Evolutionary conservation across 2,329 filamentous ascomycete genomes (phyloP), one percentile per base, ranked within the genome.

Genomic region (Aspergillus luchuensis): DNA sequence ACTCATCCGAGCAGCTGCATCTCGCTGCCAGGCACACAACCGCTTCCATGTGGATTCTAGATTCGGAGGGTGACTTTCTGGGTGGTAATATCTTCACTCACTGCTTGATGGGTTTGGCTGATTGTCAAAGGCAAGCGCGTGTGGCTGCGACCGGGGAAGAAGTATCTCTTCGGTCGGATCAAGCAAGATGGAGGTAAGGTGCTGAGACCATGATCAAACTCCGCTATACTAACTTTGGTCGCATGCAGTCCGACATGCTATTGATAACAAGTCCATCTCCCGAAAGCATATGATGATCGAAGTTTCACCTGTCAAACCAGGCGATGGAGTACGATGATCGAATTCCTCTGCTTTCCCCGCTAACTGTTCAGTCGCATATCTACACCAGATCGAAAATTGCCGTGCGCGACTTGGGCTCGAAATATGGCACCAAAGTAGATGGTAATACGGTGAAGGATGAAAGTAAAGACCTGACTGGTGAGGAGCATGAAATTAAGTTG

Each of bases 91-190:
- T 84, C 82, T 79, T 69, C 65, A 71, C 63, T 48, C 6, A 10
- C 4, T 28, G 30, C 5, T 11, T 7, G 25, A 3, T 5, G 25
- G 33, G n/a, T 8, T 21, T 30, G 28, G 53, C 64, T 67, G 63
- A 67, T 58, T 38, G 23, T 52, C 1, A 15, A 66, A 90, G 87
- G 85, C 62, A 91, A 87, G 76, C 87, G 86, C 69, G 81, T 93
- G 67, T 97, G 93, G 93, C 83, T 97, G 63, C 87, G 89, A 60
- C 93, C 93, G 2, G 93, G 92, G 54, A 91, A 92, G 73, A 87
- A 86, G 68, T 94, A 95, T 74, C 84, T 97, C 19, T 91, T 97
- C 73, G 94, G 94, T 58, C 87, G 94, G 65, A 92, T 91, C 39
- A 84, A 84, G 64, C 71, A 76, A 62, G 83, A 84, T 59, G 87